Percentiles rank a stretch among this genome's conserved stretches.
Evolutionary conservation across 2,329 filamentous ascomycete genomes (phyloP).

Genomic region (Lasiodiplodia sp.): DNA sequence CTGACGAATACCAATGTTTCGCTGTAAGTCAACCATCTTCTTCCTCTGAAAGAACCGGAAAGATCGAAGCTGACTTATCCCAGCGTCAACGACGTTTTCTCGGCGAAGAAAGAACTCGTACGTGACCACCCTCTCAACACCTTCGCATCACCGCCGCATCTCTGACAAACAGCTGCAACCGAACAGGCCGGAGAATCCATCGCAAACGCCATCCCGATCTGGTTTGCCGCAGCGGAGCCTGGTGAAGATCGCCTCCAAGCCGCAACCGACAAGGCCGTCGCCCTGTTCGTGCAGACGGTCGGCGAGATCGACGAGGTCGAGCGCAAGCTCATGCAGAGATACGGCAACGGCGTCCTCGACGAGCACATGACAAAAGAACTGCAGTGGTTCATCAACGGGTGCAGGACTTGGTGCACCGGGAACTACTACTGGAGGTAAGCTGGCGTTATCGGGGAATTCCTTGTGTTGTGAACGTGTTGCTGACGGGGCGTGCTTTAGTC

Average conservation of each 20-base stretch:
- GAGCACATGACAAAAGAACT: not conserved
- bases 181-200: not conserved
- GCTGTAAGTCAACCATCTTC: not conserved
- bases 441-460: not conserved
- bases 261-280: not conserved
- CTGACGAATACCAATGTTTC: not conserved
- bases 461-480: not conserved
- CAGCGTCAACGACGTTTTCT: not conserved
- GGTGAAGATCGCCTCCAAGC: not conserved
- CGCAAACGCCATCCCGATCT: not conserved
- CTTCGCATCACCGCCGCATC: too few relatives aligned
- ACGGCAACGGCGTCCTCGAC: not conserved
- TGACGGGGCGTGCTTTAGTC: not conserved
- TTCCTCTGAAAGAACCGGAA: rapidly evolving
- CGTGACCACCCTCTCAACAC: not conserved
- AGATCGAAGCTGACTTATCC: not conserved
- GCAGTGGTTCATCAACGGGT: not conserved
- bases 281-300: not conserved
- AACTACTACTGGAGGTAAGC: not conserved
- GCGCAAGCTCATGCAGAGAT: not conserved
- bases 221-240: not conserved
- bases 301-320: not conserved
- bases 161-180: not conserved
- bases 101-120: not conserved
- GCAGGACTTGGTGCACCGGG: not conserved